A percentile compares a stretch with the other conserved stretches of the same genome.
phyloP scores from a whole-genome alignment of 208 protist genomes.

The Acanthamoeba lenticulata region DNA sequence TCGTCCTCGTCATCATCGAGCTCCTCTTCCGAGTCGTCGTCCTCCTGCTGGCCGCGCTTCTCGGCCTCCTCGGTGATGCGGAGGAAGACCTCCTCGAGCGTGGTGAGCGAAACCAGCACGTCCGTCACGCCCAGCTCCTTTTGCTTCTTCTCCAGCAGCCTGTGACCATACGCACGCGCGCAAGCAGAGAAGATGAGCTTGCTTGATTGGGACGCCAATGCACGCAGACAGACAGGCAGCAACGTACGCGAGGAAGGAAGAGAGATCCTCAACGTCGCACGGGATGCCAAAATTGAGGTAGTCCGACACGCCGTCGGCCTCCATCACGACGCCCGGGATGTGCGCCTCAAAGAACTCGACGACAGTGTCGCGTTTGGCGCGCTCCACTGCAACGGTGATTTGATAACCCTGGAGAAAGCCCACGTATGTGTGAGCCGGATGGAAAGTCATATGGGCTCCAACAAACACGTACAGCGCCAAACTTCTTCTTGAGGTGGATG shows the following conservation, averaged over 20 bases:
- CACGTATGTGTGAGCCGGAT: not conserved
- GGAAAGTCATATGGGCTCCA: not conserved
- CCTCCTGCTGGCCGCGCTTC: not conserved
- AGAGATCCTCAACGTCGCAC: not conserved
- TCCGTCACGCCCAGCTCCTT: constrained; percentile 72
- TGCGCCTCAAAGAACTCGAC: constrained; percentile 50
- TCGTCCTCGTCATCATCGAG: constrained; percentile 36
- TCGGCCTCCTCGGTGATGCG: constrained; percentile 36
- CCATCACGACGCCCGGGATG: not conserved
- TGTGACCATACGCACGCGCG: not conserved
- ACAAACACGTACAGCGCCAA: constrained; percentile 58
- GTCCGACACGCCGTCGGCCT: constrained; percentile 51
- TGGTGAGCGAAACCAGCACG: constrained; percentile 72
- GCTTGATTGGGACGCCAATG: not conserved
- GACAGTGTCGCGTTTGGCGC: not conserved
- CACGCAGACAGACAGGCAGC: not conserved
- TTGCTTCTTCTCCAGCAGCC: constrained; percentile 40
- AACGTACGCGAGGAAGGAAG: not conserved
- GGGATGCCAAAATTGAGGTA: constrained; percentile 66
- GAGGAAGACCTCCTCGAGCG: constrained; percentile 80
- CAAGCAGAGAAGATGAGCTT: not conserved
- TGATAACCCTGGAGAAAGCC: constrained; percentile 40
- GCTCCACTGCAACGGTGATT: constrained; percentile 13
- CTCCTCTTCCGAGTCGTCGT: not conserved
- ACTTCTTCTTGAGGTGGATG: constrained; percentile 70